Conservation (phyloP, 495 filamentous ascomycete genomes). For the Penicillium pulvis region DNA sequence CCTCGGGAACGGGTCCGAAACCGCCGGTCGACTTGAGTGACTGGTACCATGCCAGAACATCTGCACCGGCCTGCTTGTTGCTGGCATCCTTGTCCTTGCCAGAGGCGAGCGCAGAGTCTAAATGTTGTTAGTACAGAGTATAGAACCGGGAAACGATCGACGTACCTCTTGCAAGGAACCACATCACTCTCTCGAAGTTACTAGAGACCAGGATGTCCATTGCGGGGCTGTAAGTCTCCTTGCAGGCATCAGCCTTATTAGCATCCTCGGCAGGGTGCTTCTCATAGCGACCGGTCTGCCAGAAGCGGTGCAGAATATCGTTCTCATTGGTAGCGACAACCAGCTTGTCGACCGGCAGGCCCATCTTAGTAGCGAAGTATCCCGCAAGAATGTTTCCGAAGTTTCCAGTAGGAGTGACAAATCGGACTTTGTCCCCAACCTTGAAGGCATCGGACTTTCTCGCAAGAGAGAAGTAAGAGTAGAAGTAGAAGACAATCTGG, state of each 20-base stretch:
- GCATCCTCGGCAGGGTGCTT: conserved; percentile 46
- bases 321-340: conserved; percentile 91
- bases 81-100: conserved; percentile 6
- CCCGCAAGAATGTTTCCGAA: conserved; percentile 96
- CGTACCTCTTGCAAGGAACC: conserved; percentile 69
- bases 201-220: conserved; percentile 96
- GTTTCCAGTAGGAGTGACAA: conserved; percentile 88
- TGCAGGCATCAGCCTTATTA: conserved; percentile 29
- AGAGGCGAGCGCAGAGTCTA: conserved; percentile 6
- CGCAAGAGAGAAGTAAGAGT: conserved; percentile 79
- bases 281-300: conserved; percentile 82
- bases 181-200: conserved; percentile 96
- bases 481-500: conserved; percentile 87
- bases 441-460: conserved; percentile 49
- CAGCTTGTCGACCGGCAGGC: conserved; percentile 79
- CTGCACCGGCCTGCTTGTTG: conserved; percentile 59
- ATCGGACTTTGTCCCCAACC: conserved; percentile 64
- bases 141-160: background rate
- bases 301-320: conserved; percentile 82
- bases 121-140: background rate
- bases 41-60: conserved; percentile 67
- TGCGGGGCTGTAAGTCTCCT: conserved; percentile 85
- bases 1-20: conserved; percentile 64
- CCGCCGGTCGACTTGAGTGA: conserved; percentile 70
- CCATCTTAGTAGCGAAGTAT: conserved; percentile 90